Conservation (phyloP, 2,329 filamentous ascomycete species). For the Xylariaceae sp. region DNA sequence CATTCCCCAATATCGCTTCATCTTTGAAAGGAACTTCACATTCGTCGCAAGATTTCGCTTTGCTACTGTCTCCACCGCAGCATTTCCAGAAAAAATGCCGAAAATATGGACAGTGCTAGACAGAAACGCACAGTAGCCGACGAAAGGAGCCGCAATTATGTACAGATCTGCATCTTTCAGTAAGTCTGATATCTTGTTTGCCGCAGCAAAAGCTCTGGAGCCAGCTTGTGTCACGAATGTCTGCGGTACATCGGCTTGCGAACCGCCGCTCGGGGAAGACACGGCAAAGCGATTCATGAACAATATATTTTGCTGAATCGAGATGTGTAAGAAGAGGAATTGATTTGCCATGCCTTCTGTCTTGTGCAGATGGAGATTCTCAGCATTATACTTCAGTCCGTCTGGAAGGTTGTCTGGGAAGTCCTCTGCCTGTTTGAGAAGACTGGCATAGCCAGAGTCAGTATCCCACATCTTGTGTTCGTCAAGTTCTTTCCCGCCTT, state of each 20-base stretch:
- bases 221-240: constrained; percentile 79
- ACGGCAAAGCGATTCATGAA: constrained; percentile 91
- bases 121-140: constrained; percentile 92
- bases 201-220: constrained; percentile 78
- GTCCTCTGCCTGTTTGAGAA: constrained; percentile 73
- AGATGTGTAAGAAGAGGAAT: constrained; percentile 89
- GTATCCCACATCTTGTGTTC: constrained; percentile 79
- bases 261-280: constrained; percentile 68
- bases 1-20: constrained; percentile 99
- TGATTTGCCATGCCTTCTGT: constrained; percentile 88
- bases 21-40: constrained; percentile 87
- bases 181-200: constrained; percentile 83
- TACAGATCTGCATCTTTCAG: constrained; percentile 81
- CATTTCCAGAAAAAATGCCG: constrained; percentile 86
- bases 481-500: constrained; percentile 84
- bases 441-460: constrained; percentile 74
- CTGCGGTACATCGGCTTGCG: constrained; percentile 73
- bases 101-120: constrained; percentile 95
- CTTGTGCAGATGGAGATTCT: constrained; percentile 84
- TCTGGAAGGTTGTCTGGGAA: constrained; percentile 74
- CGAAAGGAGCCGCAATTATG: constrained; percentile 86
- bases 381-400: constrained; percentile 73
- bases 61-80: constrained; percentile 73
- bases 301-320: constrained; percentile 85
- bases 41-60: constrained; percentile 88